Evolutionary conservation across 2,329 filamentous ascomycete species (phyloP).

Genomic region (Hypoxylon sp.): DNA sequence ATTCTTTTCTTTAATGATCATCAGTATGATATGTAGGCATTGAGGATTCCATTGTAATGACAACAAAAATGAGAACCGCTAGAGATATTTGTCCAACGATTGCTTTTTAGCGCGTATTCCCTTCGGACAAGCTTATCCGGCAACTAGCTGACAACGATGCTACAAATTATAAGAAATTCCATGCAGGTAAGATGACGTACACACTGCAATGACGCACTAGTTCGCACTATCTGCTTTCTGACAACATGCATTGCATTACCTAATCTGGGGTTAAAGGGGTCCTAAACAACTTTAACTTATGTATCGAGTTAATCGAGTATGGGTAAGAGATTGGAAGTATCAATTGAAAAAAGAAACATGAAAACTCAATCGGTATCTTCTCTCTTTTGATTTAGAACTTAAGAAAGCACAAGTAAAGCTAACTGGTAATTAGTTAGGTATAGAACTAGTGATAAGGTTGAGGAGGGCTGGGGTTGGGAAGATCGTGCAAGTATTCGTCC

Average conservation of each 20-base stretch:
- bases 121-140: constrained; percentile 36
- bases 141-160: constrained; percentile 15
- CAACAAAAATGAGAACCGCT: not conserved
- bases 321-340: constrained; percentile 1
- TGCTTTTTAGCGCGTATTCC: constrained; percentile 15
- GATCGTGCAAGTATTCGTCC: constrained; percentile 36
- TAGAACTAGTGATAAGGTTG: constrained; percentile 21
- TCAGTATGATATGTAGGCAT: not conserved
- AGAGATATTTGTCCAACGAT: constrained; percentile 6
- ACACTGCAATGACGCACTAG: constrained; percentile 45
- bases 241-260: constrained; percentile 35
- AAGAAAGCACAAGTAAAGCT: constrained; percentile 19
- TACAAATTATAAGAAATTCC: constrained; percentile 33
- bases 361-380: not conserved
- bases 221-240: constrained; percentile 23
- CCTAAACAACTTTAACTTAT: constrained; percentile 15
- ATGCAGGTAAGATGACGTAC: constrained; percentile 47
- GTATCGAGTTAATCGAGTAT: constrained; percentile 10
- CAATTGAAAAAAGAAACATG: not conserved
- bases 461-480: constrained; percentile 33
- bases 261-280: constrained; percentile 3
- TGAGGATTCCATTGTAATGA: constrained; percentile 1
- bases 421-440: constrained; percentile 24
- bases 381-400: not conserved
- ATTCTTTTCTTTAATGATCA: not conserved